Conservation (phyloP, 169 alveolate genomes). For the Perkinsus marinus region DNA sequence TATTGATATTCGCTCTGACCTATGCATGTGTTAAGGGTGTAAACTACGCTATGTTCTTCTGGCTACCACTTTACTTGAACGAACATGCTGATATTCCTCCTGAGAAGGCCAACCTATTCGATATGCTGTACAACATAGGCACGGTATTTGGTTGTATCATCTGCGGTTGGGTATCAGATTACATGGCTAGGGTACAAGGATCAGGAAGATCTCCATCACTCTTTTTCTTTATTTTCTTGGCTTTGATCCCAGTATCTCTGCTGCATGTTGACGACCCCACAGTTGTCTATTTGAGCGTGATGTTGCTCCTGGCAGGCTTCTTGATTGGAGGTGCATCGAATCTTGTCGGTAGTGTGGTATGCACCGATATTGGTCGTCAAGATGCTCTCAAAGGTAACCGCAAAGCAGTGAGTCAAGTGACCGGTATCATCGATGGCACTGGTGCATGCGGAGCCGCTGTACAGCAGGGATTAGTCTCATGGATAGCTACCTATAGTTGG, state of each 20-base stretch:
- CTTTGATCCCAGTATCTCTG: not conserved
- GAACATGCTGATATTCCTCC: not conserved
- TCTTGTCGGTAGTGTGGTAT: not conserved
- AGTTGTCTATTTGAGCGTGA: not conserved
- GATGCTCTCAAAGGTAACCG: not conserved
- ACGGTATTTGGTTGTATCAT: conserved; percentile 1
- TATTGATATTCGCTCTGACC: too few relatives aligned
- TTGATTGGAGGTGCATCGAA: conserved; percentile 15
- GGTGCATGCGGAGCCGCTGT: too few relatives aligned
- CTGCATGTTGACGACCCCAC: not conserved
- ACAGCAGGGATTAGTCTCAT: too few relatives aligned
- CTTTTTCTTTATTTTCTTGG: not conserved
- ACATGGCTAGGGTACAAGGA: not conserved
- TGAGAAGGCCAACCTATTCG: not conserved
- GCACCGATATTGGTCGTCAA: conserved; percentile 3
- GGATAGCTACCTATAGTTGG: too few relatives aligned
- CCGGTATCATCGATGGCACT: not conserved
- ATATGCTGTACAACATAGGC: conserved; percentile 10
- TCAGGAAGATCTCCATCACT: conserved; percentile 1
- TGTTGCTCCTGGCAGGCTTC: not conserved
- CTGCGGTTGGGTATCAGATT: conserved; percentile 15
- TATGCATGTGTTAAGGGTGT: too few relatives aligned
- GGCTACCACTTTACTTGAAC: not conserved
- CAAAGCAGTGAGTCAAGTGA: not conserved
- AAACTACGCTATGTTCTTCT: not conserved